phyloP scores from a whole-genome alignment of 495 filamentous ascomycete species.

The Gamarada debralockiae region DNA sequence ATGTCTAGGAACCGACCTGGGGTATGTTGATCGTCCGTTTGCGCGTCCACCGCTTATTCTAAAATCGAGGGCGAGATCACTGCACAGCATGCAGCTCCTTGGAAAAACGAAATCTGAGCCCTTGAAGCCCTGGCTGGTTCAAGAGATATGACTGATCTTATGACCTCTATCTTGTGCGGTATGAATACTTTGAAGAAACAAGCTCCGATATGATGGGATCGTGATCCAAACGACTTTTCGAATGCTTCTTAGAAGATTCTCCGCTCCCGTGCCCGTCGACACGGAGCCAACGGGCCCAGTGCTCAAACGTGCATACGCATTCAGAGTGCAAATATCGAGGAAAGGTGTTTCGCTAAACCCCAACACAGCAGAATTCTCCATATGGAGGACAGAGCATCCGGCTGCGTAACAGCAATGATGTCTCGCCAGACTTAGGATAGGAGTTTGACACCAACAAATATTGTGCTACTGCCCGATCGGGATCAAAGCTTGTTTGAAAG shows the following conservation, averaged over 20 bases:
- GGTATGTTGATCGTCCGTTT: slow-evolving; percentile 23
- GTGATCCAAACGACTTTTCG: slow-evolving; percentile 15
- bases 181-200: slow-evolving; percentile 9
- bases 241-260: slow-evolving; percentile 20
- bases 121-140: slow-evolving; percentile 1
- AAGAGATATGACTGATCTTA: slow-evolving; percentile 8
- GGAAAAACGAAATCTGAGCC: slow-evolving; percentile 13
- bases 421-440: slow-evolving; percentile 38
- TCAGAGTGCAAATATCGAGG: slow-evolving; percentile 20
- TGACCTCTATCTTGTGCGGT: neutral
- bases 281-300: slow-evolving; percentile 12
- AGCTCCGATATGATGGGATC: slow-evolving; percentile 12
- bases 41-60: slow-evolving; percentile 23
- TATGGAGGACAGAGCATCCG: slow-evolving; percentile 37
- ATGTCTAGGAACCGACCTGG: slow-evolving; percentile 25
- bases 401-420: slow-evolving; percentile 39
- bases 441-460: slow-evolving; percentile 48
- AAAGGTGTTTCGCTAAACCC: slow-evolving; percentile 34
- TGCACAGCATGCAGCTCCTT: slow-evolving; percentile 9
- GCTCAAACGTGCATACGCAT: slow-evolving; percentile 15
- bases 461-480: slow-evolving; percentile 33
- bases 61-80: slow-evolving; percentile 20
- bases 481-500: slow-evolving; percentile 39
- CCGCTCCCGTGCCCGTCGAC: slow-evolving; percentile 21
- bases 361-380: slow-evolving; percentile 32